phyloP scores from a whole-genome alignment of 768 basidiomycete species.

The Kwoniella dejecticola region DNA sequence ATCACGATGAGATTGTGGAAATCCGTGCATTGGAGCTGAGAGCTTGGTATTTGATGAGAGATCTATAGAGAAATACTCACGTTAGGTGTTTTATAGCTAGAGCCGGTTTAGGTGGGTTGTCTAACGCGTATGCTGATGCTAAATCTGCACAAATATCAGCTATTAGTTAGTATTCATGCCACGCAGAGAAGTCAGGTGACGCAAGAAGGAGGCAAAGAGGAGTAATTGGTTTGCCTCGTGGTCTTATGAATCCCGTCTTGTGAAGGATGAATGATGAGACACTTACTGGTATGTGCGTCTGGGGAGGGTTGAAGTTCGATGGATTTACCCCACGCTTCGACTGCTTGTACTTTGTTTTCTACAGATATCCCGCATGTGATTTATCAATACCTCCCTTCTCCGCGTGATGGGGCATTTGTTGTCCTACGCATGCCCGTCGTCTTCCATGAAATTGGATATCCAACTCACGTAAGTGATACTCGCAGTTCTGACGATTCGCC shows the following conservation, averaged over 20 bases:
- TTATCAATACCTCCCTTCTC: neutral
- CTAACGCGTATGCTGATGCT: conserved; percentile 56
- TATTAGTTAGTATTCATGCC: too few species aligned
- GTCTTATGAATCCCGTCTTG: too few species aligned
- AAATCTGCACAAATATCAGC: conserved; percentile 47
- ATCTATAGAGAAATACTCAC: too few species aligned
- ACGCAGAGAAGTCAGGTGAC: too few species aligned
- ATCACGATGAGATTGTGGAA: neutral
- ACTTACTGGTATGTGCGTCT: conserved; percentile 56
- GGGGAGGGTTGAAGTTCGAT: conserved; percentile 45
- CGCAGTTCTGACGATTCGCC: conserved; percentile 39
- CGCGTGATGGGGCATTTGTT: neutral
- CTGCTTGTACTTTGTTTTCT: conserved; percentile 49
- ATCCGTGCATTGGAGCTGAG: too few species aligned
- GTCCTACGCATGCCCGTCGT: too few species aligned
- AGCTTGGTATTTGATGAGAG: too few species aligned
- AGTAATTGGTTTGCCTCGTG: too few species aligned
- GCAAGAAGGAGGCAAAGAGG: too few species aligned
- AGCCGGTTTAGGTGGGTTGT: conserved; percentile 55
- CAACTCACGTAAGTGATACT: conserved; percentile 45
- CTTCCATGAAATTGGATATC: neutral
- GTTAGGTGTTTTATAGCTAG: conserved; percentile 56
- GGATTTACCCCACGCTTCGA: conserved; percentile 51
- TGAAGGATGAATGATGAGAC: too few species aligned
- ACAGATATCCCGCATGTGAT: neutral